Evolutionary conservation across 345 rosid species (phyloP).

Genomic region (Arabidopsis suecica): DNA sequence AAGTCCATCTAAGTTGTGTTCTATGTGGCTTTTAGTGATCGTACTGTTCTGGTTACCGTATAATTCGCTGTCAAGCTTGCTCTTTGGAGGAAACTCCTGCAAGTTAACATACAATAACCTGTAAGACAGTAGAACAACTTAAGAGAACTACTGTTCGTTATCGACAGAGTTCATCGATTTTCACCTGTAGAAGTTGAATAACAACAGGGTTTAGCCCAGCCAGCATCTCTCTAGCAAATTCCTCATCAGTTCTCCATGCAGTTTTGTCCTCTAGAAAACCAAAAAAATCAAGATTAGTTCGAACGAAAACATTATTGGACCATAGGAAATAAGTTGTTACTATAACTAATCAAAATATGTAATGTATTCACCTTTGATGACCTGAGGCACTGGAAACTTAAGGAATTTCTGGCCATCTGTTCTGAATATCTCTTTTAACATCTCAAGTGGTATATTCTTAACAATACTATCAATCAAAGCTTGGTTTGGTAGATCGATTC

Average conservation of each 20-base stretch:
- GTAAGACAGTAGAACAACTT: background rate
- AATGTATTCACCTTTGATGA: slow-evolving; percentile 56
- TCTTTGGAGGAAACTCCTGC: slow-evolving; percentile 76
- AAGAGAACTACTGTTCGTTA: background rate
- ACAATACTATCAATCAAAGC: slow-evolving; percentile 45
- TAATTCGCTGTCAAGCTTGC: slow-evolving; percentile 61
- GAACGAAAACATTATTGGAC: background rate
- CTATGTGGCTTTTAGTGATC: slow-evolving; percentile 58
- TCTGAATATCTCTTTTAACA: slow-evolving; percentile 63
- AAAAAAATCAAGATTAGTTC: background rate
- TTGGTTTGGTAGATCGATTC: slow-evolving; percentile 57
- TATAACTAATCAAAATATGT: too few relatives aligned
- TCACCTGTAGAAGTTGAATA: slow-evolving; percentile 66
- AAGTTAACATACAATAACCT: slow-evolving; percentile 11
- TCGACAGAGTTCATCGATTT: background rate
- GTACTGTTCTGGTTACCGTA: slow-evolving; percentile 67
- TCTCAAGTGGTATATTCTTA: slow-evolving; percentile 55
- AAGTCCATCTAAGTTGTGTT: slow-evolving; percentile 56
- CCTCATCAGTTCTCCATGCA: slow-evolving; percentile 82
- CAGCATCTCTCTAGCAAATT: slow-evolving; percentile 84
- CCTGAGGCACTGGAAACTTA: slow-evolving; percentile 71
- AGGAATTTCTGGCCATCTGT: slow-evolving; percentile 56
- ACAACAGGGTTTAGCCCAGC: slow-evolving; percentile 73
- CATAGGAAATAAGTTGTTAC: background rate
- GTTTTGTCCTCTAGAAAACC: slow-evolving; percentile 56